Evolutionary conservation across 2,329 filamentous ascomycete species (phyloP), one percentile per base, ranked within the genome.

Genomic region (Hirsutella rhossiliensis): DNA sequence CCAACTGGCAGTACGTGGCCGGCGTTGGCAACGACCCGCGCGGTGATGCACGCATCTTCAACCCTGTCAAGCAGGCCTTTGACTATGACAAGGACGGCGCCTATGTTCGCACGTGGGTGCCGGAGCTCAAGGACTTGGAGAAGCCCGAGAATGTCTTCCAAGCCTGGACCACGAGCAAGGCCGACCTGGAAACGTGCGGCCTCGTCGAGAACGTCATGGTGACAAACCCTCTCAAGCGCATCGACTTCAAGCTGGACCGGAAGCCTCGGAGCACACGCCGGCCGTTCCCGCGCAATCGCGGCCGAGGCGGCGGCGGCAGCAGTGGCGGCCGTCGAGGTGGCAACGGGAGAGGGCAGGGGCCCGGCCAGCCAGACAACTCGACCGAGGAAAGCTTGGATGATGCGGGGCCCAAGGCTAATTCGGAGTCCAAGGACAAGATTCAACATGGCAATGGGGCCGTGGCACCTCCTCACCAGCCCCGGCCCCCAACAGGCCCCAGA

Each of bases 1-100:
- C 79, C 11, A 88, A 87, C 54, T 89, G 84, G 85, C 84, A 88
- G 59, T 90, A 90, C 48, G 76, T 86, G 1, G 74, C 84, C 0
- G 85, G 85, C 0, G 83, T 90, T 0, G 85, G 86, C 8, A 89
- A 88, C 50, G 84, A 90, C 51, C 85, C 84, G 0, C 67, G 84
- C 19, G 78, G 80, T 7, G 76, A 83, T 6, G 75, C 76, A 0
- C 69, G 85, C n/a, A 75, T 84, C 13, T 89, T 89, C 68, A 90
- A 90, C 54, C 84, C 84, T 0, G 78, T 90, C 41, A 89, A 89
- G 59, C 85, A 90, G 58, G 82, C 79, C 0, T 76, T 84, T 38
- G 83, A 88, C 50, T 89, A 90, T 55, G 85, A 90, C 56, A 71
- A 72, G 2, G 64, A 78, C 0, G 85, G 82, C 3, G 65, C 72